These are phyloP conservation scores for Fomitopsis palustris DNA, from an alignment of 1,284 basidiomycete genomes.

Conservation along the genomic window DNA sequence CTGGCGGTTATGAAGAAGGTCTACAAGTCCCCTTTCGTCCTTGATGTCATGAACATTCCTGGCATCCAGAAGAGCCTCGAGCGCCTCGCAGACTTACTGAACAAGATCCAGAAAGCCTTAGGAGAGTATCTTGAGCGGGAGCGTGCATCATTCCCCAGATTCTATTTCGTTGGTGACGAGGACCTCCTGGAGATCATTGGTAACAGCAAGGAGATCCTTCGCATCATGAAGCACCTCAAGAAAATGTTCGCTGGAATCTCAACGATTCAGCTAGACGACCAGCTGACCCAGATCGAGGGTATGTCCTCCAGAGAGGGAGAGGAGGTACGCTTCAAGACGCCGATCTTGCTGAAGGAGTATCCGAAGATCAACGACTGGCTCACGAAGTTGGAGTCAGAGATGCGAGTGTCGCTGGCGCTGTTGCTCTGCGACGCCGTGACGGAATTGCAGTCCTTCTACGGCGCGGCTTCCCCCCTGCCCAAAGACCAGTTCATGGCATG, in stretches of 20 bases:
- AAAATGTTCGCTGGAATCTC: conserved; percentile 99
- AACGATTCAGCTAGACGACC: conserved; percentile 86
- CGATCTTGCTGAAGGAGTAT: conserved; percentile 87
- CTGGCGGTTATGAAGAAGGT: conserved; percentile 99
- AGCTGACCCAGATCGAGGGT: conserved; percentile 81
- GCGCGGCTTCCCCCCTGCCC: conserved; percentile 49
- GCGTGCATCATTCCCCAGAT: conserved; percentile 95
- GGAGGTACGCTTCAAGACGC: conserved; percentile 80
- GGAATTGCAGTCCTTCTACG: conserved; percentile 82
- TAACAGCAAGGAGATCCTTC: conserved; percentile 97
- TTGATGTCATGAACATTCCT: conserved; percentile 96
- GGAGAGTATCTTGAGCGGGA: conserved; percentile 99
- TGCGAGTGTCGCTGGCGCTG: conserved; percentile 89
- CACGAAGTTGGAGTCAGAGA: conserved; percentile 87
- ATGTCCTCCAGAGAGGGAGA: conserved; percentile 97
- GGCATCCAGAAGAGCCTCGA: conserved; percentile 97
- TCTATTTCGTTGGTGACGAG: conserved; percentile 99
- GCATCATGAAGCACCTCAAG: conserved; percentile 98
- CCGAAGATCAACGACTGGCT: conserved; percentile 99
- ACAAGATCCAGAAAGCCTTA: conserved; percentile 99
- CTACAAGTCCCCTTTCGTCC: conserved; percentile 96
- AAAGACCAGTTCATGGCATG: conserved; percentile 78
- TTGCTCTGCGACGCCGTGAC: conserved; percentile 77
- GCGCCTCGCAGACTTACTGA: conserved; percentile 91
- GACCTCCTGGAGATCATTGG: conserved; percentile 99